Evolutionary conservation across 2,329 filamentous ascomycete species (phyloP), one percentile per base, ranked within the genome.

Genomic region (Clonostachys rosea): DNA sequence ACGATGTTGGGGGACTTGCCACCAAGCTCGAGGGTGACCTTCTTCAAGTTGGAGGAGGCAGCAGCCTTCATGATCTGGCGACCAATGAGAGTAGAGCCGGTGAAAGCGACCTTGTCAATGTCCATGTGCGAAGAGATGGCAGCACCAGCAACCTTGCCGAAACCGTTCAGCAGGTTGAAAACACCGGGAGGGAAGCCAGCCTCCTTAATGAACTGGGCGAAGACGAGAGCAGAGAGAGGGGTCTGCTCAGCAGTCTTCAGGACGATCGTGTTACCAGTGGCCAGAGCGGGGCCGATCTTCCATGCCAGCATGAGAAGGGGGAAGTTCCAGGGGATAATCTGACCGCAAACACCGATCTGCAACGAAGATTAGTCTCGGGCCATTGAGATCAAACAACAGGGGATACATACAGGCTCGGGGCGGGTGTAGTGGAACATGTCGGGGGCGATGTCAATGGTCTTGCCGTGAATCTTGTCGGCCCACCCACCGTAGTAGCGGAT

Each of bases 381-480:
- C 11, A 24, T 8, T 34, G 18, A 40, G 13, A 13, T 14, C 8
- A 33, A 13, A 40, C 11, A 3, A 10, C 40, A 16, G 16, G 34
- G 16, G 2, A 2, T 14, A 68, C 76, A 57, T 63, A 80, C 74
- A 10, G 90, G 88, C 77, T 95, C 89, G 56, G 83, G 81, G 60
- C 61, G 63, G 54, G 88, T 91, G 74, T 94, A 95, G 74, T 89
- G 86, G 73, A 95, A 90, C 68, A 85, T 89, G 55, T 88, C 84
- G 49, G 81, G 79, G 59, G 79, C 74, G 56, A 89, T 87, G 59
- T 95, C 88, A 54, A 94, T 84, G 48, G 90, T 89, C 76, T 91
- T 90, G 68, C 91, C 90, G 68, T 84, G 78, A 55, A 94, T 85
- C 83, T 95, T 96, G 77, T 96, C 91, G 59, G 90, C 88, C 84